Conservation (phyloP, 2,329 filamentous ascomycete species). For the Karstenula rhodostoma region DNA sequence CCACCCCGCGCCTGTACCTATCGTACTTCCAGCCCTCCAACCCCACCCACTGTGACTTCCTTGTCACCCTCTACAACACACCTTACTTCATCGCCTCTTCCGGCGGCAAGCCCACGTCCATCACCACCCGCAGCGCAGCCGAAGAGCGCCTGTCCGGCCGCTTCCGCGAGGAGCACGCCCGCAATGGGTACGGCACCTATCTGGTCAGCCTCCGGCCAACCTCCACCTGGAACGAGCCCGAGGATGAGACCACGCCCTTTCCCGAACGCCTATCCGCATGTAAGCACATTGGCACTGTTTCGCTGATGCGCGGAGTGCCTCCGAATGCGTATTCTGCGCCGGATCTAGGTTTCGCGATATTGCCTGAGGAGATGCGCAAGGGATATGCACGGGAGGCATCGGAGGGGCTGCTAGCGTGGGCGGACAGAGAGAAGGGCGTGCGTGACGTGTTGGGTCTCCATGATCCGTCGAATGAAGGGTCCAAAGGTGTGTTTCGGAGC, state of each 20-base stretch:
- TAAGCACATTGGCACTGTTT: not conserved
- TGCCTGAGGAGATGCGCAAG: not conserved
- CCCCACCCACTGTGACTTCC: constrained; percentile 26
- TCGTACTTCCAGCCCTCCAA: constrained; percentile 27
- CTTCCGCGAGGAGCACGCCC: not conserved
- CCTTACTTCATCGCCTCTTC: not conserved
- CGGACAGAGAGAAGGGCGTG: not conserved
- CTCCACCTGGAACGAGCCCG: too few relatives aligned
- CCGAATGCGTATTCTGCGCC: not conserved
- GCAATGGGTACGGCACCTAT: not conserved
- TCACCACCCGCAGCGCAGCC: not conserved
- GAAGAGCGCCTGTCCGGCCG: not conserved
- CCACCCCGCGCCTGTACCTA: constrained; percentile 56
- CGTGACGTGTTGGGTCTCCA: not conserved
- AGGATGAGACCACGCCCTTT: not conserved
- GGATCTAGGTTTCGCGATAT: not conserved
- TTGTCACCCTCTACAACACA: constrained; percentile 15
- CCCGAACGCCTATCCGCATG: not conserved
- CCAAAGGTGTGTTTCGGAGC: not conserved
- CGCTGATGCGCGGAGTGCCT: not conserved
- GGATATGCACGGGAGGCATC: not conserved
- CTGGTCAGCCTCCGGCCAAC: not conserved
- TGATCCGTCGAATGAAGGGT: not conserved
- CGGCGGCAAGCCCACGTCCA: not conserved
- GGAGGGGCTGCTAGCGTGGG: not conserved